Evolutionary conservation across 768 basidiomycete genomes (phyloP), one percentile per base, ranked within the genome.

Genomic region (Mycena rebaudengoi): DNA sequence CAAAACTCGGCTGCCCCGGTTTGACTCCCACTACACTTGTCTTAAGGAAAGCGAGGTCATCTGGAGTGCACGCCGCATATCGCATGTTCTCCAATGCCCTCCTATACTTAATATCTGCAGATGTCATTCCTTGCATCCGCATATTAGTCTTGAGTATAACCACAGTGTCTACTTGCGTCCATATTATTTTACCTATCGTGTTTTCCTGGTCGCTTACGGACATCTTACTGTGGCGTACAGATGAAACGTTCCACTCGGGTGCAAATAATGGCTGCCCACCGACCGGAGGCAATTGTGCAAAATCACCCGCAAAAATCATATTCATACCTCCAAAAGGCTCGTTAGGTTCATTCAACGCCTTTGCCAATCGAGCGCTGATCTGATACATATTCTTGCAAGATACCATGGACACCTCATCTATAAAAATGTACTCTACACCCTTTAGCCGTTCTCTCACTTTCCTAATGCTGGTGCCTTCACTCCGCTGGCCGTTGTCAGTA

Each of bases 1-100:
- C 35, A n/a, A 76, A 30, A 29, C 25, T 52, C 1, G 67, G 60
- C 25, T 46, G 50, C 12, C 58, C 62, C 2, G 58, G 45, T 14
- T n/a, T 8, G 0, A 32, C 37, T 16, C 73, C 66, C 5, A 73
- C 60, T 2, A 79, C 57, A 12, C 70, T 14, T 7, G 70, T 70
- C 8, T 63, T 28, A 4, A 83, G 60, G 60, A 82, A 79, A 1
- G n/a, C 33, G 10, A 83, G 60, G 61, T 84, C 82, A 21, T 69
- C 74, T 1, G 18, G 6, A 1, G 78, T 82, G 65, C 82, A 84
- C 0, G 75, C 66, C n/a, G 72, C 74, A 58, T 80, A 82, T 29
- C 76, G 43, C 80, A 81, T 76, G 64, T 82, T 80, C 20, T 73
- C 72, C 1, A 83, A 50, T 0, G 75, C 74, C 1, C 50, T 70